These are phyloP conservation scores for Dactylonectria estremocensis DNA, from an alignment of 2,329 filamentous ascomycete genomes.

Conservation along the genomic window DNA sequence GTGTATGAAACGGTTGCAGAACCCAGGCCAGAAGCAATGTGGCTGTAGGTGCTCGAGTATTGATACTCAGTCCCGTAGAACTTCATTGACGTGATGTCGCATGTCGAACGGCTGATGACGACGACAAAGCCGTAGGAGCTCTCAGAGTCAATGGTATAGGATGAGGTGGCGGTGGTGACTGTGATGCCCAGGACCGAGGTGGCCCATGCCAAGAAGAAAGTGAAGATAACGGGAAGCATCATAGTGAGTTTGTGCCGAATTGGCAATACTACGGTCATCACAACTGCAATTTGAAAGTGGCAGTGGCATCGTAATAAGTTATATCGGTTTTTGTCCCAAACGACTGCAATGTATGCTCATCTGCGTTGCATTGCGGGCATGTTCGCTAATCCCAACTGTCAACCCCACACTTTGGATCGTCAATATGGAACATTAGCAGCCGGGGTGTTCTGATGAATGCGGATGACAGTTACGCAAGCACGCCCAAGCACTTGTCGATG, in stretches of 20 bases:
- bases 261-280: neutral
- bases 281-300: neutral
- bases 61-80: conserved; percentile 20
- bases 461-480: neutral
- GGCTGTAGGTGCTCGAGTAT: conserved; percentile 25
- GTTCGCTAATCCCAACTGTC: neutral
- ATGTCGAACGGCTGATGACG: conserved; percentile 13
- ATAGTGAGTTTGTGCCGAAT: neutral
- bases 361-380: neutral
- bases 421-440: neutral
- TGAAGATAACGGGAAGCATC: neutral
- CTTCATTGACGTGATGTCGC: conserved; percentile 23
- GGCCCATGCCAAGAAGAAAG: conserved; percentile 13
- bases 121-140: conserved; percentile 13
- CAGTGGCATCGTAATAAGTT: neutral
- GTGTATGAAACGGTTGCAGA: conserved; percentile 19
- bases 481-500: neutral
- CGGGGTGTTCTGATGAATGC: neutral
- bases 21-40: conserved; percentile 17
- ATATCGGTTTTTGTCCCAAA: neutral
- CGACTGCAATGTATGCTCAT: neutral
- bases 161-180: conserved; percentile 8
- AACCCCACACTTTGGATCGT: neutral
- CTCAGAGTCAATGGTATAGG: conserved; percentile 7
- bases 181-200: conserved; percentile 15